phyloP scores from a whole-genome alignment of 495 filamentous ascomycete species.

The Physcia stellaris region DNA sequence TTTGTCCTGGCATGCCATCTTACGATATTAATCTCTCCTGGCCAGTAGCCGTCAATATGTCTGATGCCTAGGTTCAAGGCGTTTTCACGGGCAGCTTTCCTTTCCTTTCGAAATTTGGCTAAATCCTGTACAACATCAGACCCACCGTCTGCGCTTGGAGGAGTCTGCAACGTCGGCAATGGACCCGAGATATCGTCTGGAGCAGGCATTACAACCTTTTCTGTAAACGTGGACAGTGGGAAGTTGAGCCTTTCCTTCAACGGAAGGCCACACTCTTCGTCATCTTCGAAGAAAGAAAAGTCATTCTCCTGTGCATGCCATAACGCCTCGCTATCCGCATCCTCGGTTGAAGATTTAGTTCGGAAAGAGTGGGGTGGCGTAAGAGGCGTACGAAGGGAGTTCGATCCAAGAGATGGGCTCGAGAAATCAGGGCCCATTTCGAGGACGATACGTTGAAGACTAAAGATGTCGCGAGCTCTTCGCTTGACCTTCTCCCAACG shows the following conservation, averaged over 20 bases:
- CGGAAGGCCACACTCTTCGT: slow-evolving; percentile 44
- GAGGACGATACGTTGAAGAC: slow-evolving; percentile 40
- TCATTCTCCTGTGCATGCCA: slow-evolving; percentile 46
- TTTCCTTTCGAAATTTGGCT: slow-evolving; percentile 31
- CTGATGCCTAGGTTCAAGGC: slow-evolving; percentile 19
- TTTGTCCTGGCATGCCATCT: slow-evolving; percentile 28
- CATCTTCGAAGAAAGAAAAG: slow-evolving; percentile 49
- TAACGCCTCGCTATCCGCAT: slow-evolving; percentile 44
- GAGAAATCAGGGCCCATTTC: slow-evolving; percentile 36
- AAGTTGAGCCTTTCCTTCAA: slow-evolving; percentile 30
- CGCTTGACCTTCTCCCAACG: slow-evolving; percentile 28
- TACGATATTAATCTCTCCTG: slow-evolving; percentile 39
- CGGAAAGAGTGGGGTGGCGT: background rate
- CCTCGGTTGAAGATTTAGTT: slow-evolving; percentile 43
- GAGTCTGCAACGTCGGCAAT: background rate
- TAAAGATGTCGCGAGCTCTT: slow-evolving; percentile 35
- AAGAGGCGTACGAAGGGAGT: slow-evolving; percentile 1
- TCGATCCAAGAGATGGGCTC: slow-evolving; percentile 20
- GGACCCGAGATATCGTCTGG: slow-evolving; percentile 12
- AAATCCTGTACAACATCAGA: slow-evolving; percentile 37
- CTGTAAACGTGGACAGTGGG: slow-evolving; percentile 30
- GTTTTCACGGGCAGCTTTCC: slow-evolving; percentile 32
- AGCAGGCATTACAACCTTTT: slow-evolving; percentile 27
- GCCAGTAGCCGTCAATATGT: slow-evolving; percentile 38
- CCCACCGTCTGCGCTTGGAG: background rate